phyloP scores from a whole-genome alignment of 2,329 filamentous ascomycete genomes.

The Pleoardoris graminearum region DNA sequence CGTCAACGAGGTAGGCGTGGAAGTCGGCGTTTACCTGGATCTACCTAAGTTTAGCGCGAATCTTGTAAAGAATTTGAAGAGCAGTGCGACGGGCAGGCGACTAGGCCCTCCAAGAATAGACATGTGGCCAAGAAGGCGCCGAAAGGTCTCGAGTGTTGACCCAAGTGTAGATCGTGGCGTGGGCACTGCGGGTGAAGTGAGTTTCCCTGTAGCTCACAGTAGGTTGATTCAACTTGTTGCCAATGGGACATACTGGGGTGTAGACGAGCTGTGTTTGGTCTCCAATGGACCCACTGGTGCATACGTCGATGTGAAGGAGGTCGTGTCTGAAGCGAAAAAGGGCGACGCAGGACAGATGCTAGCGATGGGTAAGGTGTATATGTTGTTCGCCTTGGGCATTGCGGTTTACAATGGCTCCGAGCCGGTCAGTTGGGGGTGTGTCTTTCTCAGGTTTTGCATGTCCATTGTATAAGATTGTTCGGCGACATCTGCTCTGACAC shows the following conservation, averaged over 20 bases:
- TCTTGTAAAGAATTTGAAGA: slow-evolving; percentile 7
- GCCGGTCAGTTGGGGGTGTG: too few relatives aligned
- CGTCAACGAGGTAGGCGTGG: not conserved
- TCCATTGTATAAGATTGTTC: not conserved
- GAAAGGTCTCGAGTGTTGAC: not conserved
- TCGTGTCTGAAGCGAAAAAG: slow-evolving; percentile 6
- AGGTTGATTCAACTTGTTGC: not conserved
- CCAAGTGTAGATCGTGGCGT: slow-evolving; percentile 3
- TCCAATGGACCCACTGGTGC: not conserved
- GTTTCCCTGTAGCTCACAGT: not conserved
- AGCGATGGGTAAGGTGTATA: not conserved
- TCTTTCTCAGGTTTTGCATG: not conserved
- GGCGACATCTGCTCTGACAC: too few relatives aligned
- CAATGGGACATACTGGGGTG: not conserved
- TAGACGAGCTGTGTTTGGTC: not conserved
- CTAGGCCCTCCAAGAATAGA: slow-evolving; percentile 1
- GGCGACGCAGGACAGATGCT: not conserved
- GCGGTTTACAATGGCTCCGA: too few relatives aligned
- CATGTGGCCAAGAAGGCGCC: slow-evolving; percentile 6
- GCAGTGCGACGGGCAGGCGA: not conserved
- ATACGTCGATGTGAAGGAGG: slow-evolving; percentile 2
- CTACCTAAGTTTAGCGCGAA: slow-evolving; percentile 3
- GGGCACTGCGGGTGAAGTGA: slow-evolving; percentile 8
- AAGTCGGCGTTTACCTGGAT: slow-evolving; percentile 4
- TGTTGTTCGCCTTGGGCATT: not conserved